Evolutionary conservation across 2,329 filamentous ascomycete species (phyloP), one percentile per base, ranked within the genome.

Genomic region (Aspergillus phoenicis): DNA sequence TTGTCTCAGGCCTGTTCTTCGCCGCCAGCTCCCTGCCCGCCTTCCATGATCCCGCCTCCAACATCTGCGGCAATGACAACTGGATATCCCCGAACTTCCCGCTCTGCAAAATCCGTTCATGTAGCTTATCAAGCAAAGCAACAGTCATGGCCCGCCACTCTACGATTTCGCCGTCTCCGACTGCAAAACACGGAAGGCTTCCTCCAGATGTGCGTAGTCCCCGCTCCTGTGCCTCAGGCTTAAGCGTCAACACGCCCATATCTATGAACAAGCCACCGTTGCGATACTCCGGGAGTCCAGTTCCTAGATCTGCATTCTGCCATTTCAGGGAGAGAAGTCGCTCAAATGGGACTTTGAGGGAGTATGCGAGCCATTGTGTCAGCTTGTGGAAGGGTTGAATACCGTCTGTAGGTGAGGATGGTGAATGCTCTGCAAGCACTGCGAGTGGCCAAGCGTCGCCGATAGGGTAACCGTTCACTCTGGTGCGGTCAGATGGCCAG

Each of bases 341-440:
- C 52, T 82, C 79, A 67, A 88, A 86, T 0, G 85, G 84, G 4
- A 90, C 87, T 78, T 89, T 90, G 7, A 91, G 78, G 0, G 88
- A 91, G 73, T 91, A 91, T 1, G 84, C 85, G 5, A 91, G 82
- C 89, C 89, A 91, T 70, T 91, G 89, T 0, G 89, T 90, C 8
- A 91, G 80, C 64, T 86, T 86, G 70, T 87, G 85, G 68, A 85
- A 84, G 0, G 83, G 83, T 5, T 83, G 79, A 11, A 85, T 84
- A 10, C 43, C 33, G 7, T 57, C 24, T 17, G 47, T 26, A 15
- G 17, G 11, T 2, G 55, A 15, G 20, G 64, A 63, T 10, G 58
- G 61, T n/a, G 67, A 62, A 22, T 58, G 38, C 52, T 62, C 62
- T 1, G 58, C 58, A 2, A 71, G 62, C 1, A 62, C 59, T 28